These are phyloP conservation scores for Linanthus parryae DNA, from an alignment of 148 eudicot species.

Conservation along the genomic window DNA sequence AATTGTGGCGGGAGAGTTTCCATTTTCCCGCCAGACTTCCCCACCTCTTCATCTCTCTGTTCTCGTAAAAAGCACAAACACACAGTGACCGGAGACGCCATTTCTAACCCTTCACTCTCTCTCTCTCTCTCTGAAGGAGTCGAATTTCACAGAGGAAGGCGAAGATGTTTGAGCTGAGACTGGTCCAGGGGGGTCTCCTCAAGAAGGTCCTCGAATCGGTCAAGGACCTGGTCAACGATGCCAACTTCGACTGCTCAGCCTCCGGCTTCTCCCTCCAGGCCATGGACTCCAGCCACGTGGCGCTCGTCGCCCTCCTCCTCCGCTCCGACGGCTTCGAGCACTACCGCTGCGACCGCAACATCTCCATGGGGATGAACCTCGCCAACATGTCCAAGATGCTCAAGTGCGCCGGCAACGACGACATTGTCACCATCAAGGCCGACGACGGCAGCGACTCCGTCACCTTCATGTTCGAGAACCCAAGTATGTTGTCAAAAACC, in stretches of 20 bases:
- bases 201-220: constrained; percentile 62
- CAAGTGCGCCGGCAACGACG: constrained; percentile 49
- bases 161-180: constrained; percentile 48
- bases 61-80: no score
- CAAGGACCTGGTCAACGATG: constrained; percentile 59
- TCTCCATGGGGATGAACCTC: constrained; percentile 61
- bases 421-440: constrained; percentile 57
- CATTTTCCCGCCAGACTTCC: no score
- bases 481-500: constrained; percentile 11
- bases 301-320: constrained; percentile 53
- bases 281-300: constrained; percentile 77
- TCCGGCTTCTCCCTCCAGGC: constrained; percentile 65
- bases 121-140: no score
- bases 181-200: constrained; percentile 45
- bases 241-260: constrained; percentile 61
- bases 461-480: constrained; percentile 76
- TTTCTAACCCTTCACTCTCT: no score
- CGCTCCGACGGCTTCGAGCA: constrained; percentile 69
- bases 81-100: no score
- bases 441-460: constrained; percentile 54
- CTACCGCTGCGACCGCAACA: constrained; percentile 52
- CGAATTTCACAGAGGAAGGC: no score
- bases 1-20: no score
- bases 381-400: constrained; percentile 53
- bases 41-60: no score